phyloP scores from a whole-genome alignment of 2,329 filamentous ascomycete genomes.

The Emmonsia crescens region DNA sequence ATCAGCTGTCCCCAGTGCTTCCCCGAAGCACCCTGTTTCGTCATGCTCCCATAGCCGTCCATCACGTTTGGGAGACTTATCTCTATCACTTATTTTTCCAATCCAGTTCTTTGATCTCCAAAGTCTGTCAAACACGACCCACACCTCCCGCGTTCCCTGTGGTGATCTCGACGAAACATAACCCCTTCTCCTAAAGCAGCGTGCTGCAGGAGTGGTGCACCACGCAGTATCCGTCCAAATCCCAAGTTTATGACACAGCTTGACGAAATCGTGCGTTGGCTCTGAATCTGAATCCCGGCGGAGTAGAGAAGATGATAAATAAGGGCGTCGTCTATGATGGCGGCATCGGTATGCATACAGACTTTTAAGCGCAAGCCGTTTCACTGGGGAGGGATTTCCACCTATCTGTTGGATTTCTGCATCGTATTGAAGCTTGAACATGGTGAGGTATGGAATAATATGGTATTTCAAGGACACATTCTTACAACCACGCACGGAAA shows the following conservation, averaged over 20 bases:
- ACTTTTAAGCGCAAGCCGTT: conserved; percentile 45
- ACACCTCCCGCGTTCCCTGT: conserved; percentile 46
- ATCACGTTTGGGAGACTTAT: conserved; percentile 30
- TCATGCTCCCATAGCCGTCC: conserved; percentile 47
- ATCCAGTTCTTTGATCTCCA: conserved; percentile 51
- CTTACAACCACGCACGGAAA: conserved; percentile 53
- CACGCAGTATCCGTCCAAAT: conserved; percentile 53
- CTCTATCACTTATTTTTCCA: conserved; percentile 30
- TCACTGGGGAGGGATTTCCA: conserved; percentile 22
- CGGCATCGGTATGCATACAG: conserved; percentile 52
- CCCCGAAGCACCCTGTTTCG: conserved; percentile 45
- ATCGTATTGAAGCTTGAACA: conserved; percentile 36
- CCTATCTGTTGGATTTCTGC: conserved; percentile 34
- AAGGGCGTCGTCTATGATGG: conserved; percentile 50
- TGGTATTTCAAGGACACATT: conserved; percentile 56
- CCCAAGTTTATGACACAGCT: conserved; percentile 46
- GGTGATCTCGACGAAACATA: conserved; percentile 47
- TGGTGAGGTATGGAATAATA: conserved; percentile 47
- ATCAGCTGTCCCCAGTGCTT: conserved; percentile 43
- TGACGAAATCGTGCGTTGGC: conserved; percentile 50
- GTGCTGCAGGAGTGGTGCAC: conserved; percentile 48
- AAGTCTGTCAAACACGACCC: conserved; percentile 51
- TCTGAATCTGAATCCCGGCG: conserved; percentile 50
- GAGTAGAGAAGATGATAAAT: conserved; percentile 44
- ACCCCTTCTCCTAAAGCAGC: conserved; percentile 46